Base-by-base conservation (phyloP, 1,284 basidiomycete species). In the Ceratobasidium sp. region DNA sequence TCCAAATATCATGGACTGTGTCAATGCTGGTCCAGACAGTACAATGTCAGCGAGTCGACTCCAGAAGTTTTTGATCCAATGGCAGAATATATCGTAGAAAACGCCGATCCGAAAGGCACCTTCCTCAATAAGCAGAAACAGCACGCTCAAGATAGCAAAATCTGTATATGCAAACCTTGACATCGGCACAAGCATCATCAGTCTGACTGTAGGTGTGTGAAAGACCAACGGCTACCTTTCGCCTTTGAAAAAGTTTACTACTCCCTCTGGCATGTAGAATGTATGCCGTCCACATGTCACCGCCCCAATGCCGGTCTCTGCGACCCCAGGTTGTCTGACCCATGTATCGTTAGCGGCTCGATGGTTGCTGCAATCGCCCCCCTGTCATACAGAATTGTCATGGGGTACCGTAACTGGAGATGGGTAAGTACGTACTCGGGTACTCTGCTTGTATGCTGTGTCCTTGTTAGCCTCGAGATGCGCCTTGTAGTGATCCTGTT, bases 221-320 rank as follows among this genome's bases (percentile, higher is more conserved):
- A n/a, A n/a, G n/a, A n/a, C n/a, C n/a, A n/a, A n/a, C n/a, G n/a
- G n/a, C n/a, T 53, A 53, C 51, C 20, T 12, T 53, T 53, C 18
- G 15, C 51, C 51, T 53, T 13, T 53, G 20, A 58, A 58, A 28
- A 44, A 71, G 53, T 55, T 55, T 2, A 60, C 40, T 1, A 42
- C 55, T 0, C 69, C 53, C 1, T n/a, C 20, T 3, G 69, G 69
- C 69, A 71, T 56, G 39, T 55, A 71, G 1, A 71, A n/a, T 2
- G 69, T 55, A 28, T 71, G 69, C 2, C 55, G 28, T 1, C 55
- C 69, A 60, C 69, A 71, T n/a, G 53, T 56, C 15, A 71, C 69
- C 18, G 69, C 28, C 0, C 69, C 69, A 7, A 71, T 23, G 4
- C 55, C 55, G 0, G 69, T 39, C 23, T 58, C 69, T 10, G 40